Percentiles rank a stretch among this genome's conserved stretches.
Conservation (phyloP, 495 filamentous ascomycete genomes). For the Extremus antarcticus region DNA sequence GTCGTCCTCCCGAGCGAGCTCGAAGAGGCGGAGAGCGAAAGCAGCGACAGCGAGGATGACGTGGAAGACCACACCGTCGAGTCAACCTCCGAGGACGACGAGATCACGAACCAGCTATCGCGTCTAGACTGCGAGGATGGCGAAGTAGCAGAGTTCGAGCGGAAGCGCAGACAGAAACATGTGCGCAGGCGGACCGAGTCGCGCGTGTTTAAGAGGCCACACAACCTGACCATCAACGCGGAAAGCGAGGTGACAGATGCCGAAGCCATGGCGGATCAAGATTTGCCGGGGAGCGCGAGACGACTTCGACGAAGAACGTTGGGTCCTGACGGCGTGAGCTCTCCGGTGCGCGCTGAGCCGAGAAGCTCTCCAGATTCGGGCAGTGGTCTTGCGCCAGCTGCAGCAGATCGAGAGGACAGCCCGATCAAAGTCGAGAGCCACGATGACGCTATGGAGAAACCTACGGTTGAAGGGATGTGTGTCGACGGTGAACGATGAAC, state of each 20-base stretch:
- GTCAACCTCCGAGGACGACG: neutral
- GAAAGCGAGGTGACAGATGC: constrained; percentile 1
- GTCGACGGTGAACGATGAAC: no score
- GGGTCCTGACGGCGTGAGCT: constrained; percentile 3
- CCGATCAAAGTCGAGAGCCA: no score
- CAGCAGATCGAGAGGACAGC: no score
- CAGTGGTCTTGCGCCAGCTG: no score
- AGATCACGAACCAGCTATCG: neutral
- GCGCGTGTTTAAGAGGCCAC: constrained; percentile 11
- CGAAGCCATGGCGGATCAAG: constrained; percentile 11
- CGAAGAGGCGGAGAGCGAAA: constrained; percentile 26
- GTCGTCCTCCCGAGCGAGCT: constrained; percentile 25
- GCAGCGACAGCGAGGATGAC: neutral
- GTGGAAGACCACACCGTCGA: neutral
- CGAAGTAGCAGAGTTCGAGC: neutral
- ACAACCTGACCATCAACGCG: constrained; percentile 13
- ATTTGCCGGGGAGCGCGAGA: constrained; percentile 6
- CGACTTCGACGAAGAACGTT: constrained; percentile 3
- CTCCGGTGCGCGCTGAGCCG: no score
- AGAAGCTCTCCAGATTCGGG: no score
- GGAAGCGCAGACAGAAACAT: neutral
- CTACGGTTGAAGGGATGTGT: no score
- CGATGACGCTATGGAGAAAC: no score
- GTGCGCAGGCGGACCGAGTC: constrained; percentile 8
- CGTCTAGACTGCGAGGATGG: neutral